Conservation (phyloP, 768 basidiomycete species). For the Roridomyces roridus region DNA sequence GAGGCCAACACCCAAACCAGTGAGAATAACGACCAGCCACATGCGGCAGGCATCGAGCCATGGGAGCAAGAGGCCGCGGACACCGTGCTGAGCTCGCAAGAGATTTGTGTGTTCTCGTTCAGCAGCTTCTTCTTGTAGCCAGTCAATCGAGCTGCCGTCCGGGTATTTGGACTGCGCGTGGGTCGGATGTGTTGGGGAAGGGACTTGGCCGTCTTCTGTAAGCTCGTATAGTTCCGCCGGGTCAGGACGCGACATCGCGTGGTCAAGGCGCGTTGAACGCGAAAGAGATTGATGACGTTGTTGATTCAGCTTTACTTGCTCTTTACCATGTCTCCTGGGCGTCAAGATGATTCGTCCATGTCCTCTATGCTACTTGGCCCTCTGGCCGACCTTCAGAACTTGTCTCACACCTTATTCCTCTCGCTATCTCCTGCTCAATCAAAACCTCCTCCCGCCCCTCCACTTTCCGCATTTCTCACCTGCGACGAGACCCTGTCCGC, state of each 20-base stretch:
- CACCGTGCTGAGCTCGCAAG: slow-evolving; percentile 56
- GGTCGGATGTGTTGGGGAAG: slow-evolving; percentile 30
- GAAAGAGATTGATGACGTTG: not conserved
- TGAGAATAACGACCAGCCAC: slow-evolving; percentile 73
- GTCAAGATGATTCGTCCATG: slow-evolving; percentile 49
- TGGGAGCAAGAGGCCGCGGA: slow-evolving; percentile 60
- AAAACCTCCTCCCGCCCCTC: slow-evolving; percentile 67
- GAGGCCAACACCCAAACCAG: slow-evolving; percentile 71
- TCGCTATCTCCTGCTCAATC: slow-evolving; percentile 73
- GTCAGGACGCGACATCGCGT: slow-evolving; percentile 16
- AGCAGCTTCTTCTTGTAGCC: slow-evolving; percentile 68
- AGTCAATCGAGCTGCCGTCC: slow-evolving; percentile 72
- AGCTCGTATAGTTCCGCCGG: slow-evolving; percentile 52
- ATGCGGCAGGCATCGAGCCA: slow-evolving; percentile 62
- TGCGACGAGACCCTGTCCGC: slow-evolving; percentile 70
- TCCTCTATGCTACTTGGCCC: slow-evolving; percentile 67
- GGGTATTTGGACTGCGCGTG: slow-evolving; percentile 47
- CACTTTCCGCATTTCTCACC: slow-evolving; percentile 61
- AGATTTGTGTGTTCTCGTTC: slow-evolving; percentile 63
- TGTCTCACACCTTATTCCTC: slow-evolving; percentile 74
- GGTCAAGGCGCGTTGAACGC: not conserved
- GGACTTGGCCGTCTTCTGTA: slow-evolving; percentile 48
- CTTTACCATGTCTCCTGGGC: slow-evolving; percentile 10
- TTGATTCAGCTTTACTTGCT: too few relatives aligned
- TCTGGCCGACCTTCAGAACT: slow-evolving; percentile 62